Conservation (phyloP, 2,329 filamentous ascomycete species). For the Fusarium camptoceras region DNA sequence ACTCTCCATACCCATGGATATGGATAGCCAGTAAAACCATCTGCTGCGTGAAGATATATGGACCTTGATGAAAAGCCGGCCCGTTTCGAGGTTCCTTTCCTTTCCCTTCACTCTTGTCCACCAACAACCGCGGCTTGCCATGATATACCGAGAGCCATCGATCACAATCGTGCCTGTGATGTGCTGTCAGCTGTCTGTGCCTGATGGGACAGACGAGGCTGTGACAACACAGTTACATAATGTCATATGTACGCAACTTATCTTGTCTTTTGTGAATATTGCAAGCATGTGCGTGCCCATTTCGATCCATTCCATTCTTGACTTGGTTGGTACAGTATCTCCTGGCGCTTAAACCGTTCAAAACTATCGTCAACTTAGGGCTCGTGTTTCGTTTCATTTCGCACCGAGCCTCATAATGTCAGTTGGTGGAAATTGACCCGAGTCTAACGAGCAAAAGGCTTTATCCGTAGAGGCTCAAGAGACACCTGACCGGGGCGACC, state of each 20-base stretch:
- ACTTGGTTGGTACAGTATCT: not conserved
- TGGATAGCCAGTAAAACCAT: constrained; percentile 6
- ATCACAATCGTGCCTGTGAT: constrained; percentile 4
- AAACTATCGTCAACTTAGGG: constrained; percentile 8
- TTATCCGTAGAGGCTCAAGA: constrained; percentile 17
- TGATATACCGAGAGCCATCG: constrained; percentile 37
- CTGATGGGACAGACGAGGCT: constrained; percentile 15
- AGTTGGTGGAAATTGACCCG: constrained; percentile 22
- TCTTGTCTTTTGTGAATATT: constrained; percentile 24
- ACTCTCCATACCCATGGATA: constrained; percentile 18
- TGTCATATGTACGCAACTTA: constrained; percentile 19
- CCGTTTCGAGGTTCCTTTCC: constrained; percentile 29
- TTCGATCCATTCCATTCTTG: constrained; percentile 22
- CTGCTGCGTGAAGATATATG: constrained; percentile 26
- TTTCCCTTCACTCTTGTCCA: constrained; percentile 14
- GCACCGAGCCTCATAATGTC: constrained; percentile 13
- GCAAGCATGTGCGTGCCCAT: constrained; percentile 26
- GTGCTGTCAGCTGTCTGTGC: constrained; percentile 1
- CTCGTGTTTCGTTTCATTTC: constrained; percentile 25
- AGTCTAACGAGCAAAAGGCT: not conserved
- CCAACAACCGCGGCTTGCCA: constrained; percentile 41
- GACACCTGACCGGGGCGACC: constrained; percentile 28
- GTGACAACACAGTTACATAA: constrained; percentile 13
- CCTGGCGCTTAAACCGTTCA: constrained; percentile 14
- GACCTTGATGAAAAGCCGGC: constrained; percentile 31